phyloP scores from a whole-genome alignment of 2,329 filamentous ascomycete species.

The Neurospora sp. region DNA sequence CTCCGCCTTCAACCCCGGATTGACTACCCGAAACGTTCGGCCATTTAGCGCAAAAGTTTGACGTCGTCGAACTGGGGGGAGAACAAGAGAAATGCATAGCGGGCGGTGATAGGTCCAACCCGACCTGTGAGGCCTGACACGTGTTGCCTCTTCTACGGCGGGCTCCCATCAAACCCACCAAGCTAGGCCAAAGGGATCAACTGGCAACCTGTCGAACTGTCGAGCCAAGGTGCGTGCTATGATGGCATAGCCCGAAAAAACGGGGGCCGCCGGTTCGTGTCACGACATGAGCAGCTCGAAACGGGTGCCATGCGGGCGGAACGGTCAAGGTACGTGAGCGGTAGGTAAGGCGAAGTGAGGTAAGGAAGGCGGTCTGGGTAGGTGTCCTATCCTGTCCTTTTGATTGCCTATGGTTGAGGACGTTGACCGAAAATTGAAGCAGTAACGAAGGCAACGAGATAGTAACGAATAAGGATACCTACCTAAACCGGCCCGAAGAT shows the following conservation, averaged over 20 bases:
- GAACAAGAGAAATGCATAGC: not conserved
- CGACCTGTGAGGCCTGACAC: not conserved
- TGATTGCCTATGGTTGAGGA: not conserved
- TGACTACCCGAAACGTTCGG: not conserved
- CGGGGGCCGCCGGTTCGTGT: not conserved
- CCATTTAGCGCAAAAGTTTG: not conserved
- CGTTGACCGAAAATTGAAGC: not conserved
- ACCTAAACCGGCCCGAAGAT: not conserved
- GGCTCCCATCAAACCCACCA: not conserved
- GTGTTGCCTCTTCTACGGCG: not conserved
- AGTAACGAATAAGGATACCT: not conserved
- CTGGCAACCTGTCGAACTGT: not conserved
- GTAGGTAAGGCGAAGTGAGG: not conserved
- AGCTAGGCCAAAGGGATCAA: not conserved
- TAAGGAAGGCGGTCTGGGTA: not conserved
- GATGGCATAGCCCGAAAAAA: not conserved
- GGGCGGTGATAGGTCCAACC: not conserved
- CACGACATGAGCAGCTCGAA: not conserved
- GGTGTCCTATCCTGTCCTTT: not conserved
- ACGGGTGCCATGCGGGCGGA: not conserved
- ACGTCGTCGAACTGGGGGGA: not conserved
- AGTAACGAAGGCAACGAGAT: not conserved
- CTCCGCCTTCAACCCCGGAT: not conserved
- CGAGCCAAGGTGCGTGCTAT: not conserved
- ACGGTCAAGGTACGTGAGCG: not conserved